Evolutionary conservation across 2,329 filamentous ascomycete species (phyloP).

Genomic region (Huntiella bhutanensis): DNA sequence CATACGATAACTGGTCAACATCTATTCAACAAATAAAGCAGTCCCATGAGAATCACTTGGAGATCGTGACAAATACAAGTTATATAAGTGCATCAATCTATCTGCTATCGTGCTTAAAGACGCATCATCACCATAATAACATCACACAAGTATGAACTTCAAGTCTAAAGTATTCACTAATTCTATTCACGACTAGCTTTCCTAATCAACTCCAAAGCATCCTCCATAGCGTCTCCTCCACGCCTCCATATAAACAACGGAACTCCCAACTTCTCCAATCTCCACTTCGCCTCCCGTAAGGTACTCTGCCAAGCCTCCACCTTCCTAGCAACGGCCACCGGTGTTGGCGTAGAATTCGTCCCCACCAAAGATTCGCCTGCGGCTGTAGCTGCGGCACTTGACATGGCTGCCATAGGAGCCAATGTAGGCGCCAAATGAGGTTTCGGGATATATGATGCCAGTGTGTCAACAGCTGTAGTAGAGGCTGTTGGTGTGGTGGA

Average conservation of each 20-base stretch:
- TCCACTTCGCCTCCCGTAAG: constrained; percentile 15
- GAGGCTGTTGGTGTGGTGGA: neutral
- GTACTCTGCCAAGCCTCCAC: constrained; percentile 6
- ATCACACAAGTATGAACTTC: neutral
- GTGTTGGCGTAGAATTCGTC: constrained; percentile 23
- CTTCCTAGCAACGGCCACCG: constrained; percentile 4
- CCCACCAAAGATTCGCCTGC: constrained; percentile 17
- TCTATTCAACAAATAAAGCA: neutral
- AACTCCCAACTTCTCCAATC: constrained; percentile 44
- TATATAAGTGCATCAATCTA: too few relatives aligned
- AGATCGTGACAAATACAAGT: too few relatives aligned
- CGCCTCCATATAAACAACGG: constrained; percentile 53
- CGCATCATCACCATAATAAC: neutral
- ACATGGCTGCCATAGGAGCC: constrained; percentile 52
- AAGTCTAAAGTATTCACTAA: neutral
- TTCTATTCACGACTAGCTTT: neutral
- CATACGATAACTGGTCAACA: too few relatives aligned
- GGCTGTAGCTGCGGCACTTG: constrained; percentile 44
- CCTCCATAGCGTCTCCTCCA: constrained; percentile 48
- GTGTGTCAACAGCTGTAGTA: constrained; percentile 12
- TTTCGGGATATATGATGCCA: neutral
- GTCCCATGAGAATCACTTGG: neutral
- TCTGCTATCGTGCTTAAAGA: neutral
- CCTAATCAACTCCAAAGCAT: constrained; percentile 31
- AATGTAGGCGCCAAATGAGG: constrained; percentile 39